Base-by-base conservation (phyloP, 1,139 yeast species). In the Suhomyces maxii region DNA sequence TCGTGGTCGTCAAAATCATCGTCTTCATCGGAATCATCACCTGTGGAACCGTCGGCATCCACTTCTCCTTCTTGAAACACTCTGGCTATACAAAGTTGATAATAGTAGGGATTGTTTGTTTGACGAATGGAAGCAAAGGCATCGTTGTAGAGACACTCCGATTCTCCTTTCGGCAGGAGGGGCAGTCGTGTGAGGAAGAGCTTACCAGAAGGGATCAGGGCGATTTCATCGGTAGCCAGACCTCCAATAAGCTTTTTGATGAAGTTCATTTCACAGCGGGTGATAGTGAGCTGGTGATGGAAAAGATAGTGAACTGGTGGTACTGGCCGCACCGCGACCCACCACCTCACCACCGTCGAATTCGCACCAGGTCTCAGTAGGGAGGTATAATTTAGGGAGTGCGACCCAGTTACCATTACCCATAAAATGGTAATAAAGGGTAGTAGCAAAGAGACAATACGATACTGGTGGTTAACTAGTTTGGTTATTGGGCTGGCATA, bases 111-210 rank as follows among this genome's bases (percentile, higher is more conserved):
- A 6, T 82, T 76, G 2, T 86, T 75, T 1, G 95, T 86, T 50
- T 80, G 80, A 40, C 90, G 76, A 43, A 93, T 82, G 2, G 83
- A 71, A 13, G 91, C 83, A 44, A 82, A 82, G 0, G 96, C 93
- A 57, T 89, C 96, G 52, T 82, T 86, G 63, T 61, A 57, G 37
- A 93, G 75, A 63, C 97, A 90, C 64, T 93, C 97, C 37, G 84
- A 73, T 28, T 84, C 90, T 3, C 96, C 93, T 62, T 89, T 89
- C 11, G 96, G 97, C 7, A 96, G 86, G 12, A 76, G 77, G 8
- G 89, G 88, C 5, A 87, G 76, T 41, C 98, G 73, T 26, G 87
- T 77, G 41, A 91, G 73, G 59, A 77, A 87, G 45, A 93, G 75
- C 64, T 84, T 86, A 7, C 98, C 99, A 1, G 86, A 79, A 2